phyloP scores from a whole-genome alignment of 176 grass and related monocot species.

The Oryza punctata region DNA sequence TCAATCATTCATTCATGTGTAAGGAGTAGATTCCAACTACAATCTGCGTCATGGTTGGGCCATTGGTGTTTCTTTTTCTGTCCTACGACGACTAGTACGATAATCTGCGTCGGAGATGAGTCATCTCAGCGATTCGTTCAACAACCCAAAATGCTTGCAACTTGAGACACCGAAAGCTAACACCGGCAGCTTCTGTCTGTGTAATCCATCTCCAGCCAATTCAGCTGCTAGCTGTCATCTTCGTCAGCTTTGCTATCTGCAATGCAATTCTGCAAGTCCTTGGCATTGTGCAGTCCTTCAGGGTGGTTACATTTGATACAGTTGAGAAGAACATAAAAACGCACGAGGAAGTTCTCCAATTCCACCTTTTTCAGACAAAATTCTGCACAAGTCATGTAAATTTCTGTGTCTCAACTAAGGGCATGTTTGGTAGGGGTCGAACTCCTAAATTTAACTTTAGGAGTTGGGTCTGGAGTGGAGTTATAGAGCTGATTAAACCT shows the following conservation, averaged over 20 bases:
- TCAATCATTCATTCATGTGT: background rate
- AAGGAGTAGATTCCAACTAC: background rate
- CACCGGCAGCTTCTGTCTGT: background rate
- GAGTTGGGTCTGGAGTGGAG: no score
- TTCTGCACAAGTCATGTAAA: background rate
- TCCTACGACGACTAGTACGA: background rate
- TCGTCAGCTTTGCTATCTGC: background rate
- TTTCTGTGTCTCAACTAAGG: no score
- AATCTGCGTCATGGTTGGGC: background rate
- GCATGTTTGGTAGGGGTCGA: no score
- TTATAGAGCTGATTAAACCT: no score
- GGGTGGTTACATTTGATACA: background rate
- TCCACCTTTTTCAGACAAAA: background rate
- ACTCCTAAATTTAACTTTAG: no score
- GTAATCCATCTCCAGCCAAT: background rate
- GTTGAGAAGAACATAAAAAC: background rate
- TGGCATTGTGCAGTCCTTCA: background rate
- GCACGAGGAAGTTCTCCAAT: background rate
- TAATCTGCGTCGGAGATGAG: conserved; percentile 15
- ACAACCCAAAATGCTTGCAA: background rate
- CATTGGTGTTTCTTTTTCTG: background rate
- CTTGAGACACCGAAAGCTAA: background rate
- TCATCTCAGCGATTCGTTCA: background rate
- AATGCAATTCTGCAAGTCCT: background rate
- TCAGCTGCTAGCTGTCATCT: background rate